A percentile compares a stretch with the other conserved stretches of the same genome.
Conservation (phyloP, 2,329 filamentous ascomycete species). For the Sporothrix brasiliensis region DNA sequence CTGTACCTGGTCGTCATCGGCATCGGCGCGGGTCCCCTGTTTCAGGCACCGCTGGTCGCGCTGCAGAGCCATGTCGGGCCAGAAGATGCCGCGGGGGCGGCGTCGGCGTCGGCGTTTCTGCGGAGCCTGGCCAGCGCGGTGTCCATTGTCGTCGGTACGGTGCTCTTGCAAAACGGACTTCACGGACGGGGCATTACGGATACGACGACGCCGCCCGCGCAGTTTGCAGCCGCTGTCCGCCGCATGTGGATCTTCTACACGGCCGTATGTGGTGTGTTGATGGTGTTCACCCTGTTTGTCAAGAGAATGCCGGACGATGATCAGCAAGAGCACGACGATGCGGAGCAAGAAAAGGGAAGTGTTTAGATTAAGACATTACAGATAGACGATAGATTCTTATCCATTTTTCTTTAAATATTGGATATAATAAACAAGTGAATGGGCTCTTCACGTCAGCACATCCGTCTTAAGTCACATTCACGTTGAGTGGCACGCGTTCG, state of each 20-base stretch:
- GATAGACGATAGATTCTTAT: background rate
- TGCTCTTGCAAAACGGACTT: background rate
- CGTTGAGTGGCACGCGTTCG: too few relatives aligned
- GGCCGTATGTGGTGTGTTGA: background rate
- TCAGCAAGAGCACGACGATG: background rate
- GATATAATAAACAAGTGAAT: too few relatives aligned
- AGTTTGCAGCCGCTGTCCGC: background rate
- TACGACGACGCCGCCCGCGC: background rate
- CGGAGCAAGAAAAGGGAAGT: background rate
- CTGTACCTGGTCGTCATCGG: background rate
- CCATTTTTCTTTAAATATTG: background rate
- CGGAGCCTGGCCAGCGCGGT: background rate
- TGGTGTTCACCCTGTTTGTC: background rate
- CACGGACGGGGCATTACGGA: background rate
- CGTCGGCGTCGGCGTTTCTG: background rate
- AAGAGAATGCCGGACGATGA: background rate
- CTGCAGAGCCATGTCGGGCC: background rate
- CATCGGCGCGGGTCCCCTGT: background rate
- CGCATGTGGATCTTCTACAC: conserved; percentile 21
- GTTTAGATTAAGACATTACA: background rate
- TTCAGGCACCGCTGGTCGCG: background rate
- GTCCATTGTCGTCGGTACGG: background rate
- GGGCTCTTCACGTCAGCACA: too few relatives aligned
- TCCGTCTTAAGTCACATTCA: too few relatives aligned
- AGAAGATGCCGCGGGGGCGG: background rate